A percentile compares a stretch with the other conserved stretches of the same genome.
Conservation (phyloP, 768 basidiomycete species). For the Tulasnella sp. region DNA sequence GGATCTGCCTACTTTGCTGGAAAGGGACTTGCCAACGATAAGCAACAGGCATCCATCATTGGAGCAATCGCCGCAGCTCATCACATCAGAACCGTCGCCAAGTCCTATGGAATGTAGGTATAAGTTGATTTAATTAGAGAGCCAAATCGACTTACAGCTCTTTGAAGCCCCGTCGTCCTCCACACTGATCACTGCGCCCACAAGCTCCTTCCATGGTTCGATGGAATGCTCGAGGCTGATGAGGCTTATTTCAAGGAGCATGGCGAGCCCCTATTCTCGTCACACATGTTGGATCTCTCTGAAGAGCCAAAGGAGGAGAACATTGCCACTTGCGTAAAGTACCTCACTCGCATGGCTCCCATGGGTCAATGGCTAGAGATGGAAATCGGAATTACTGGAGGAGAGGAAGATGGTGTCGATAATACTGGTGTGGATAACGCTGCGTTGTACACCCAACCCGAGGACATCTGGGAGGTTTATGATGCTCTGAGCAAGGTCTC, state of each 20-base stretch:
- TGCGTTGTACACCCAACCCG: constrained; percentile 91
- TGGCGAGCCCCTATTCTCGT: constrained; percentile 30
- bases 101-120: constrained; percentile 83
- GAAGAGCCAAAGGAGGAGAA: constrained; percentile 64
- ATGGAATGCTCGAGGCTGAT: constrained; percentile 96
- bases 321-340: constrained; percentile 83
- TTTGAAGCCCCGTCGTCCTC: constrained; percentile 74
- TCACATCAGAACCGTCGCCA: constrained; percentile 78
- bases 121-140: background rate
- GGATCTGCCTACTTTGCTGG: constrained; percentile 93
- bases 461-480: constrained; percentile 89
- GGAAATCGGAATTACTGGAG: constrained; percentile 99
- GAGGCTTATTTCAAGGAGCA: constrained; percentile 86
- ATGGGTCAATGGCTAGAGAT: constrained; percentile 97
- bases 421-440: constrained; percentile 93
- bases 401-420: constrained; percentile 98
- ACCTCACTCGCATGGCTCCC: constrained; percentile 90
- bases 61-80: constrained; percentile 88
- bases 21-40: constrained; percentile 88
- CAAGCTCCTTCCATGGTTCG: constrained; percentile 98
- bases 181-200: constrained; percentile 98
- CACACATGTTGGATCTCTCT: constrained; percentile 40
- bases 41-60: constrained; percentile 88
- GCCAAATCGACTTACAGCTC: constrained; percentile 8
- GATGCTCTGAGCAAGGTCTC: constrained; percentile 67